Percentiles rank a stretch among this genome's conserved stretches.
Conservation (phyloP, 805 yeast species). For the Wickerhamiella azyma region DNA sequence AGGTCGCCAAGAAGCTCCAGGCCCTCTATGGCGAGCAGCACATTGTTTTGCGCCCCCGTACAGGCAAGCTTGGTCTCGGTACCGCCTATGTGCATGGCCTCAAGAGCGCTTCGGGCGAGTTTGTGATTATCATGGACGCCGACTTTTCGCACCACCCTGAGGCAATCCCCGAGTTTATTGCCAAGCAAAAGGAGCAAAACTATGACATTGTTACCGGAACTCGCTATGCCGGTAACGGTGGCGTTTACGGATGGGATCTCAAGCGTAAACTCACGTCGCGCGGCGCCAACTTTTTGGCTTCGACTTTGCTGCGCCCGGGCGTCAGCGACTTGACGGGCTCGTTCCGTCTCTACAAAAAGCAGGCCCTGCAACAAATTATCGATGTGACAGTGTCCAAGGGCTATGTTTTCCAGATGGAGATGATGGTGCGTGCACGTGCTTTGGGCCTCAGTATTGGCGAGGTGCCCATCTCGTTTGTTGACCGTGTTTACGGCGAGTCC, state of each 20-base stretch:
- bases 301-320: conserved; percentile 54
- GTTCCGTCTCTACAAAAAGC: conserved; percentile 60
- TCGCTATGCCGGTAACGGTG: conserved; percentile 68
- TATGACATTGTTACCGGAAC: conserved; percentile 38
- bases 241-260: conserved; percentile 75
- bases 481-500: conserved; percentile 64
- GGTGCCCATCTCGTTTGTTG: conserved; percentile 68
- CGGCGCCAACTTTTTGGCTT: conserved; percentile 69
- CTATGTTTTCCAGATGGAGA: conserved; percentile 77
- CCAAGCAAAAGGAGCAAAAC: conserved; percentile 36
- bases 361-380: conserved; percentile 50
- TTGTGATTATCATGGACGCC: conserved; percentile 72
- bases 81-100: conserved; percentile 73
- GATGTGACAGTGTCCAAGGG: conserved; percentile 61
- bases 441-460: conserved; percentile 62
- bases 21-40: conserved; percentile 27
- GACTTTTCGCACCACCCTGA: conserved; percentile 67
- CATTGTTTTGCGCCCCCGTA: conserved; percentile 53
- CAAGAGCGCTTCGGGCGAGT: conserved; percentile 56
- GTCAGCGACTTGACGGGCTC: conserved; percentile 69
- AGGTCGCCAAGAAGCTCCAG: conserved; percentile 47
- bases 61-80: conserved; percentile 67
- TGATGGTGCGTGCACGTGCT: conserved; percentile 74
- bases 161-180: conserved; percentile 63
- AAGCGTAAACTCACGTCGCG: conserved; percentile 64